Conservation (phyloP, 495 filamentous ascomycete species). For the Xylaria nigripes region DNA sequence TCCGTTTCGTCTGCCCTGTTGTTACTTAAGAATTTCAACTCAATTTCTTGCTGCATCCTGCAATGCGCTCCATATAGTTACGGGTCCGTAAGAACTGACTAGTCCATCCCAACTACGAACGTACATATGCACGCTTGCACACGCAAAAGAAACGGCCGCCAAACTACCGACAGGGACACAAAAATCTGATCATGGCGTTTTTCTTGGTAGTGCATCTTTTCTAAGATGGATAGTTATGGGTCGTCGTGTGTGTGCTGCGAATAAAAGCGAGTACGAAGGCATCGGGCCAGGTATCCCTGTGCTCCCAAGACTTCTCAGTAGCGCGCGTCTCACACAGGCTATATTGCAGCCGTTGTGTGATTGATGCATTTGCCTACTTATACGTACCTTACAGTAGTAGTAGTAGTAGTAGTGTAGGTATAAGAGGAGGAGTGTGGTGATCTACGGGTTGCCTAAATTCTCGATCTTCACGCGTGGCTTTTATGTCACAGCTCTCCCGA, state of each 20-base stretch:
- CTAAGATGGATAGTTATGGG: not conserved
- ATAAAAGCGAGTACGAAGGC: not conserved
- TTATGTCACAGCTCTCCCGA: not conserved
- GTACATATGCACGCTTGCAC: not conserved
- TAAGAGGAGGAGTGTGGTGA: not conserved
- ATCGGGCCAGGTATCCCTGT: constrained; percentile 5
- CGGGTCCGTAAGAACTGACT: too few species aligned
- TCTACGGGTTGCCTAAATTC: not conserved
- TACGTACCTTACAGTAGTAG: too few species aligned
- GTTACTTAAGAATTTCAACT: not conserved
- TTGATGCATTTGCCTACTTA: constrained; percentile 1
- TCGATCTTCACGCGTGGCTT: not conserved
- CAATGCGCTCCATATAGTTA: not conserved
- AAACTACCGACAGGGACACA: constrained; percentile 7
- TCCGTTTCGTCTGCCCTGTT: too few species aligned
- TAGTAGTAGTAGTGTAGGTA: too few species aligned
- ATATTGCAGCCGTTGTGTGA: not conserved
- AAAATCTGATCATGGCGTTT: not conserved
- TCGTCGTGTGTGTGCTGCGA: not conserved
- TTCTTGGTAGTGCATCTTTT: not conserved
- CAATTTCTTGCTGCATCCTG: not conserved
- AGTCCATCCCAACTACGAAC: too few species aligned
- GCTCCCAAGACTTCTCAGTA: not conserved
- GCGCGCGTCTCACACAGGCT: not conserved
- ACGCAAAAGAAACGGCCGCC: constrained; percentile 6